These are phyloP conservation scores for Ascoidea tarda DNA, from an alignment of 805 yeast genomes.

Conservation along the genomic window DNA sequence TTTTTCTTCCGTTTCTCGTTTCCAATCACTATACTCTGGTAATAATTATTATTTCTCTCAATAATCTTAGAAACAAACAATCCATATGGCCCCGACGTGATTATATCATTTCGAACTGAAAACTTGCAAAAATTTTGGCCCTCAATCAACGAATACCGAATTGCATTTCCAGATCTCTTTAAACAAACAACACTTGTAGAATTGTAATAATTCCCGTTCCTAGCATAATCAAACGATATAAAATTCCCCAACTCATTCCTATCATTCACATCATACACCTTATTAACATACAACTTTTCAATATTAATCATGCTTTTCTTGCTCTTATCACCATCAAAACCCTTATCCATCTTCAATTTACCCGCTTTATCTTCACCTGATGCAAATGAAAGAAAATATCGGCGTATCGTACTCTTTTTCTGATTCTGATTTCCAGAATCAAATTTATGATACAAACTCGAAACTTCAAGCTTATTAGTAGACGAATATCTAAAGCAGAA, in stretches of 20 bases:
- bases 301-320: constrained; percentile 75
- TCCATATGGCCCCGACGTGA: not conserved
- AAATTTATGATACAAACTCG: not conserved
- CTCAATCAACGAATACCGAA: constrained; percentile 3
- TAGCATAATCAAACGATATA: constrained; percentile 7
- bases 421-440: not conserved
- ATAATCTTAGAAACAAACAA: too few species aligned
- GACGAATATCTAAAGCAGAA: not conserved
- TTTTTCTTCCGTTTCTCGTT: not conserved
- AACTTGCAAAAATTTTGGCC: constrained; percentile 2
- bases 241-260: not conserved
- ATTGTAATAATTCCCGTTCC: constrained; percentile 1
- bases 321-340: constrained; percentile 23
- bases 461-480: not conserved
- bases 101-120: not conserved
- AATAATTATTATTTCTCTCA: too few species aligned
- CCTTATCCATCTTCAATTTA: too few species aligned
- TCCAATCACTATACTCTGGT: not conserved
- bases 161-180: constrained; percentile 4
- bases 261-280: constrained; percentile 2
- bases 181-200: constrained; percentile 4
- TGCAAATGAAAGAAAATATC: too few species aligned
- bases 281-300: constrained; percentile 36
- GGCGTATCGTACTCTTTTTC: not conserved
- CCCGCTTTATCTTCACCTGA: too few species aligned